Percentiles rank a stretch among this genome's conserved stretches.
phyloP scores from a whole-genome alignment of 495 filamentous ascomycete species.

The Trichoderma orchidacearum region DNA sequence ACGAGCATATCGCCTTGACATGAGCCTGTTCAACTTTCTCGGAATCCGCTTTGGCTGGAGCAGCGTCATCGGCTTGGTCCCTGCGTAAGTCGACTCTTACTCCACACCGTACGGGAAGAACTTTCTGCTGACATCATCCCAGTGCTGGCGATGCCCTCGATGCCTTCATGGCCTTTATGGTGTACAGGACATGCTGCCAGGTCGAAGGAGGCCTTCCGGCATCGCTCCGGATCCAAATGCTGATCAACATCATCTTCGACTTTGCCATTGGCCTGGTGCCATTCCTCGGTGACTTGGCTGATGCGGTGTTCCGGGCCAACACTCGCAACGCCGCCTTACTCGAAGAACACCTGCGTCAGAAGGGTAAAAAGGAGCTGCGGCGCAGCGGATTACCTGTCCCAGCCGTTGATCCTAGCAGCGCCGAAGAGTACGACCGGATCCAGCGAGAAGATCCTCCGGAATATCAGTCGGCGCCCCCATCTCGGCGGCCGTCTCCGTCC shows the following conservation, averaged over 20 bases:
- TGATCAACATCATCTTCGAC: slow-evolving; percentile 64
- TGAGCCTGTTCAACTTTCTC: slow-evolving; percentile 58
- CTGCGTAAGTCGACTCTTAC: slow-evolving; percentile 40
- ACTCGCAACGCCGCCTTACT: slow-evolving; percentile 63
- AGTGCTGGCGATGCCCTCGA: slow-evolving; percentile 71
- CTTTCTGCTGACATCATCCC: neutral
- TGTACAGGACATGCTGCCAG: slow-evolving; percentile 50
- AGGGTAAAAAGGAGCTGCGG: slow-evolving; percentile 32
- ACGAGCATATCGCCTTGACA: slow-evolving; percentile 71
- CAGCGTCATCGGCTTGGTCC: slow-evolving; percentile 66
- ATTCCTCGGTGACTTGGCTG: slow-evolving; percentile 70
- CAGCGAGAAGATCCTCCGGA: slow-evolving; percentile 6
- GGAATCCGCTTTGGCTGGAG: slow-evolving; percentile 74
- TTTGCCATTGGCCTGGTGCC: slow-evolving; percentile 74
- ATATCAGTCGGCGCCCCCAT: neutral
- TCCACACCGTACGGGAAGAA: neutral
- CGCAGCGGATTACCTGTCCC: slow-evolving; percentile 15
- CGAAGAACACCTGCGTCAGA: slow-evolving; percentile 54
- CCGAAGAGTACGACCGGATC: slow-evolving; percentile 24
- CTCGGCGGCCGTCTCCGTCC: slow-evolving; percentile 6
- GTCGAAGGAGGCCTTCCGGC: slow-evolving; percentile 59
- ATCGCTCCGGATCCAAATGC: slow-evolving; percentile 47
- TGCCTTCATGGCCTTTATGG: slow-evolving; percentile 49
- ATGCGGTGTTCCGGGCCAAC: slow-evolving; percentile 49
- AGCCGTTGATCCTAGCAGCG: slow-evolving; percentile 24